Percentiles rank a stretch among this genome's conserved stretches.
These are phyloP conservation scores for Climacium dendroides DNA, from an alignment of 225 moss, liverwort and hornwort genomes.

Conservation along the genomic window DNA sequence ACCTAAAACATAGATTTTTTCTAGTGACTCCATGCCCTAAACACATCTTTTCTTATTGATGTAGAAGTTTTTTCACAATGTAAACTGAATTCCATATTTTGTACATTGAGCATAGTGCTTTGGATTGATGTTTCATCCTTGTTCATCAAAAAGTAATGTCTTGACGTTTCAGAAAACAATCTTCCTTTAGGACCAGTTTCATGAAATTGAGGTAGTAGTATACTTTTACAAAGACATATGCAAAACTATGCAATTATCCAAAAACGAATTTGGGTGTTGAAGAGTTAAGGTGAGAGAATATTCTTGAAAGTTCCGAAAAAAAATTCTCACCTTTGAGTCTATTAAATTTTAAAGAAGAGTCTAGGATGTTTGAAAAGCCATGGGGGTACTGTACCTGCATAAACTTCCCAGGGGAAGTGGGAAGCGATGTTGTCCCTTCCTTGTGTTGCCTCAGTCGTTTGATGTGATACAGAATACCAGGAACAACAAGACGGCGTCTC, in stretches of 20 bases:
- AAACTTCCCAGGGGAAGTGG: neutral
- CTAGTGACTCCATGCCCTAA: neutral
- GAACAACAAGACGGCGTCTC: slow-evolving; percentile 5
- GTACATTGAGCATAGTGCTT: neutral
- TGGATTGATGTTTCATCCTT: neutral
- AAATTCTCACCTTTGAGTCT: neutral
- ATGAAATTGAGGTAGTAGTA: neutral
- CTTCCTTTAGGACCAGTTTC: neutral
- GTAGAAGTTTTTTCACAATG: neutral
- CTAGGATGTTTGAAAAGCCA: neutral
- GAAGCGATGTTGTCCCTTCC: neutral
- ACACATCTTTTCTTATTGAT: neutral
- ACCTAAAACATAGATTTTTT: neutral
- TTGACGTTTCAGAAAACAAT: neutral
- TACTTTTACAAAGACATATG: neutral
- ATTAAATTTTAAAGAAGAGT: neutral
- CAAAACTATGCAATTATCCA: neutral
- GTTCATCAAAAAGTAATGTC: neutral
- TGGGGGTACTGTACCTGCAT: neutral
- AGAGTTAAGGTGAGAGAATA: neutral
- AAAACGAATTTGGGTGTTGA: neutral
- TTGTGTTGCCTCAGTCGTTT: neutral
- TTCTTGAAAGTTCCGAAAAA: neutral
- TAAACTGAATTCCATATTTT: neutral
- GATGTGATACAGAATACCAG: slow-evolving; percentile 10